These are phyloP conservation scores for Huntiella moniliformis DNA, from an alignment of 2,329 filamentous ascomycete genomes.

Conservation along the genomic window DNA sequence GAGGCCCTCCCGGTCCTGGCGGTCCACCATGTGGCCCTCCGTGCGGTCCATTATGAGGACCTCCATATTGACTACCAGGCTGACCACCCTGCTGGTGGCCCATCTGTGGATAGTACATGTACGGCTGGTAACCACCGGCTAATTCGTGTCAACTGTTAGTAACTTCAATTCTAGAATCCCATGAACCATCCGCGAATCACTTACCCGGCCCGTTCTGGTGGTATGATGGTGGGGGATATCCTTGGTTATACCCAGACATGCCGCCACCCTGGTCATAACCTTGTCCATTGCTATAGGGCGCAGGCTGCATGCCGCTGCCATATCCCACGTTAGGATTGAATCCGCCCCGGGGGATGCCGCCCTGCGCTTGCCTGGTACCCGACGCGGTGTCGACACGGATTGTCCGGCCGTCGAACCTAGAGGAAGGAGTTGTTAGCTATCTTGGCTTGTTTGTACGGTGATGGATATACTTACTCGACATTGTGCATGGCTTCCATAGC, in stretches of 20 bases:
- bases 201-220: no score
- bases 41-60: neutral
- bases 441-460: neutral
- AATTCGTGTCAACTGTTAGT: neutral
- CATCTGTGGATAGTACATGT: constrained; percentile 24
- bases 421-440: neutral
- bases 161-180: no score
- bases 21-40: no score
- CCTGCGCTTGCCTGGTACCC: constrained; percentile 37
- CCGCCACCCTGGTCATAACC: no score
- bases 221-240: no score
- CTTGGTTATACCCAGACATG: no score
- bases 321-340: constrained; percentile 21
- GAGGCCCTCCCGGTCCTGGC: constrained; percentile 9
- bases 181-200: no score
- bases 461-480: constrained; percentile 48
- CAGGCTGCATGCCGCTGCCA: constrained; percentile 21
- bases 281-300: constrained; percentile 15
- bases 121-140: constrained; percentile 4
- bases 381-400: constrained; percentile 95
- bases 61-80: constrained; percentile 13
- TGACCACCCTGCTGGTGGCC: constrained; percentile 21
- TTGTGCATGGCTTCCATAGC: constrained; percentile 73
- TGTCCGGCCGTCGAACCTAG: constrained; percentile 75
- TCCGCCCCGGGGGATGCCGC: no score